A percentile compares a stretch with the other conserved stretches of the same genome.
These are phyloP conservation scores for Ophiostoma sp. DNA, from an alignment of 2,329 filamentous ascomycete genomes.

Conservation along the genomic window DNA sequence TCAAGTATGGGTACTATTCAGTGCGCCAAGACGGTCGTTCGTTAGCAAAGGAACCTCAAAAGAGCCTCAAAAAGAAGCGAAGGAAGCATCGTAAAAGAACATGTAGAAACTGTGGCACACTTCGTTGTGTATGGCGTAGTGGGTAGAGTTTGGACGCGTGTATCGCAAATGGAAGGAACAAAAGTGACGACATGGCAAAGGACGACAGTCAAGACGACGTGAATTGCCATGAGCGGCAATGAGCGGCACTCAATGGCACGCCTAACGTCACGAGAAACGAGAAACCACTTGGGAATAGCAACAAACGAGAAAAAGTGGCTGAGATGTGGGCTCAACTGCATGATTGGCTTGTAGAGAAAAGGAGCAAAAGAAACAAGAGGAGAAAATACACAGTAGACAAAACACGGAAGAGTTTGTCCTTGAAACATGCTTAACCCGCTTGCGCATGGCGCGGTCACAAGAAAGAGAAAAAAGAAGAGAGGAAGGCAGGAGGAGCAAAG, in stretches of 20 bases:
- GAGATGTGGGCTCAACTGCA: not conserved
- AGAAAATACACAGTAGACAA: not conserved
- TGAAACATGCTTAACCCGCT: not conserved
- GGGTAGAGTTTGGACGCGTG: not conserved
- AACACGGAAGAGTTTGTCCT: not conserved
- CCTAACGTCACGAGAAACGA: not conserved
- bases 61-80: not conserved
- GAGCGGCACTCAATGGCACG: not conserved
- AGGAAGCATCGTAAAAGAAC: not conserved
- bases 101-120: not conserved
- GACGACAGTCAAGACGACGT: not conserved
- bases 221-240: not conserved
- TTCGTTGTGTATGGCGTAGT: not conserved
- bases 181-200: not conserved
- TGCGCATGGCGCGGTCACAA: not conserved
- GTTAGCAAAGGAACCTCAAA: not conserved
- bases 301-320: not conserved
- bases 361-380: not conserved
- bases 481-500: not conserved
- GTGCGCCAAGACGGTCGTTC: conserved; percentile 8
- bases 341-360: not conserved
- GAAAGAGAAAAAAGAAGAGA: not conserved
- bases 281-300: not conserved
- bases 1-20: conserved; percentile 84
- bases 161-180: not conserved